phyloP scores from a whole-genome alignment of 1,284 basidiomycete species.

The Ganoderma leucocontextum region DNA sequence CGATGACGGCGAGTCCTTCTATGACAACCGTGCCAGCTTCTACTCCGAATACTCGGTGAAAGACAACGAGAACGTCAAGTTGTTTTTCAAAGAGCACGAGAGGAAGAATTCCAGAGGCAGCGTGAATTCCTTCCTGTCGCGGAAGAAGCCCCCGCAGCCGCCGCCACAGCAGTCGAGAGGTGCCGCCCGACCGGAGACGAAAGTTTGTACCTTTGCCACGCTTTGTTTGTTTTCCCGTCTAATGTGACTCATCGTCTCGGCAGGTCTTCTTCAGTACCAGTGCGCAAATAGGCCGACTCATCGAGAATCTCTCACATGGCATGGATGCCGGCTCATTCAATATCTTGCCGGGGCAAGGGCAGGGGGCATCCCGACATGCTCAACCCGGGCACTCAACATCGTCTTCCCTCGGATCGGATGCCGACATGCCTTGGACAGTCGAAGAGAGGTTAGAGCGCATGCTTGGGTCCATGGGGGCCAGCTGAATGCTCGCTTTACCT shows the following conservation, averaged over 20 bases:
- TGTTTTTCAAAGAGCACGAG: conserved; percentile 78
- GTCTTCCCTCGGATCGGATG: conserved; percentile 67
- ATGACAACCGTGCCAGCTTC: conserved; percentile 73
- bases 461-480: conserved; percentile 62
- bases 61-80: conserved; percentile 67
- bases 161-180: conserved; percentile 50
- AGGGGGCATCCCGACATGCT: conserved; percentile 40
- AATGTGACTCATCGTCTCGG: conserved; percentile 25
- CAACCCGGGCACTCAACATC: conserved; percentile 58
- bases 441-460: conserved; percentile 81
- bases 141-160: conserved; percentile 53
- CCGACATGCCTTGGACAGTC: conserved; percentile 71
- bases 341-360: conserved; percentile 51
- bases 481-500: conserved; percentile 21
- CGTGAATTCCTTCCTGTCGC: conserved; percentile 64
- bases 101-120: conserved; percentile 74
- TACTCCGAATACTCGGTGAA: conserved; percentile 75
- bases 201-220: conserved; percentile 54
- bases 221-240: conserved; percentile 7
- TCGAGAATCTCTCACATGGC: conserved; percentile 80
- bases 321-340: conserved; percentile 85
- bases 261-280: conserved; percentile 84
- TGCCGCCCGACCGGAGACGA: conserved; percentile 74
- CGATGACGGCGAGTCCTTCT: conserved; percentile 74
- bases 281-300: conserved; percentile 79